These are phyloP conservation scores for Lipomyces sp. DNA, from an alignment of 805 yeast genomes.

Conservation along the genomic window DNA sequence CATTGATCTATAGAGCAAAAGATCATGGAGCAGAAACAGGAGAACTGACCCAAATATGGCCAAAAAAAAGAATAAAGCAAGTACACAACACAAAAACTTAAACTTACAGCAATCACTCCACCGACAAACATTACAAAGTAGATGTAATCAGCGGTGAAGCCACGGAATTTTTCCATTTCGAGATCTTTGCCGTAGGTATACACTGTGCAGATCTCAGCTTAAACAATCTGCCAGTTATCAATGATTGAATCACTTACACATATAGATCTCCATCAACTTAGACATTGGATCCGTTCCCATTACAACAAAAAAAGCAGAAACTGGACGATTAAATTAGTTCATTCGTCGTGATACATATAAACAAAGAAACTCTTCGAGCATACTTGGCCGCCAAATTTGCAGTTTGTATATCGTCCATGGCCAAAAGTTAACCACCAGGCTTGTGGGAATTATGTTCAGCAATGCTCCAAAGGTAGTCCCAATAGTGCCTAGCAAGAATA, in stretches of 20 bases:
- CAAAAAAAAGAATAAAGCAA: neutral
- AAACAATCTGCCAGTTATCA: no score
- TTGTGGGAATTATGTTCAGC: conserved; percentile 18
- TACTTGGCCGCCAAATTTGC: conserved; percentile 25
- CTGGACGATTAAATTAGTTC: neutral
- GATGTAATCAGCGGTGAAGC: conserved; percentile 30
- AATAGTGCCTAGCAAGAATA: conserved; percentile 26
- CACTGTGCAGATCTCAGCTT: conserved; percentile 15
- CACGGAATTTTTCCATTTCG: conserved; percentile 29
- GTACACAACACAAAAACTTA: neutral
- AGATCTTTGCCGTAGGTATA: conserved; percentile 31
- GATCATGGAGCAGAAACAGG: conserved; percentile 39
- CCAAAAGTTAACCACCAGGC: conserved; percentile 25
- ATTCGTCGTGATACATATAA: no score
- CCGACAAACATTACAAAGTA: conserved; percentile 30
- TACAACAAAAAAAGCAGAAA: conserved; percentile 28
- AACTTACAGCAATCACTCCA: conserved; percentile 25
- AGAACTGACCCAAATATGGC: conserved; percentile 19
- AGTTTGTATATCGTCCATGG: conserved; percentile 19
- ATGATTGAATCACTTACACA: conserved; percentile 18
- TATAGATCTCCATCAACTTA: conserved; percentile 30
- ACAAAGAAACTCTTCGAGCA: neutral
- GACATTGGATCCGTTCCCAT: conserved; percentile 28
- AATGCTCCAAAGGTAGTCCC: conserved; percentile 27
- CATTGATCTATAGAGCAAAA: conserved; percentile 32